These are phyloP conservation scores for Pyrus hybrid DNA, from an alignment of 331 rosid species.

Conservation along the genomic window DNA sequence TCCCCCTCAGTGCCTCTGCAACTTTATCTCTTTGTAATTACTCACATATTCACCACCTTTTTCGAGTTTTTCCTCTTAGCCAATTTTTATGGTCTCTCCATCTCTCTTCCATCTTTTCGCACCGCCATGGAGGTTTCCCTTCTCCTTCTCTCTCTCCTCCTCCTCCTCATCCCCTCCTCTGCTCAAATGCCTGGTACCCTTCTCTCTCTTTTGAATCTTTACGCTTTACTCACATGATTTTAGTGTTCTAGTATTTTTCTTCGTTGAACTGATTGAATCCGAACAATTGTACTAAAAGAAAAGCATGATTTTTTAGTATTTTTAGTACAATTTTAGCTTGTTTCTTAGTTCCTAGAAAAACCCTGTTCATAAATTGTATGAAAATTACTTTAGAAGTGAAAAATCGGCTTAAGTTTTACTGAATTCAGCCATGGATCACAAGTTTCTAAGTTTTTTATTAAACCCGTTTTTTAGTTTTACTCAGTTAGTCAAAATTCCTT, in stretches of 20 bases:
- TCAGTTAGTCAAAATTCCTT: not conserved
- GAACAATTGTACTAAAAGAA: not conserved
- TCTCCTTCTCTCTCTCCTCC: not conserved
- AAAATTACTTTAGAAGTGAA: not conserved
- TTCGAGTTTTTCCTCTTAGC: not conserved
- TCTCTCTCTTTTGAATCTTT: not conserved
- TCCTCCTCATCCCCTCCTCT: constrained; percentile 25
- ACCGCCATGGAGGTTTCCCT: not conserved
- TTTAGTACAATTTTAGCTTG: not conserved
- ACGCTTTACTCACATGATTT: not conserved
- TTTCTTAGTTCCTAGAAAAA: not conserved
- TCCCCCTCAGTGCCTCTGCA: constrained; percentile 4
- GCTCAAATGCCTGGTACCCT: constrained; percentile 67
- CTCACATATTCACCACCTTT: not conserved
- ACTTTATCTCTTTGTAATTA: not conserved
- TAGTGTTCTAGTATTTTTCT: not conserved
- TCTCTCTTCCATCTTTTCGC: not conserved
- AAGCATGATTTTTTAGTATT: not conserved
- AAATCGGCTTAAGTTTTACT: not conserved
- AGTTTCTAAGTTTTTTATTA: not conserved
- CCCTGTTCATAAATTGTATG: not conserved
- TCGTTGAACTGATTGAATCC: not conserved
- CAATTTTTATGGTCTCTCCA: not conserved
- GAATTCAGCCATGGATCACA: not conserved
- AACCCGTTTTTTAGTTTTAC: not conserved